A percentile compares a stretch with the other conserved stretches of the same genome.
Evolutionary conservation across 1,139 yeast genomes (phyloP).

Genomic region (Pneumocystis jirovecii): DNA sequence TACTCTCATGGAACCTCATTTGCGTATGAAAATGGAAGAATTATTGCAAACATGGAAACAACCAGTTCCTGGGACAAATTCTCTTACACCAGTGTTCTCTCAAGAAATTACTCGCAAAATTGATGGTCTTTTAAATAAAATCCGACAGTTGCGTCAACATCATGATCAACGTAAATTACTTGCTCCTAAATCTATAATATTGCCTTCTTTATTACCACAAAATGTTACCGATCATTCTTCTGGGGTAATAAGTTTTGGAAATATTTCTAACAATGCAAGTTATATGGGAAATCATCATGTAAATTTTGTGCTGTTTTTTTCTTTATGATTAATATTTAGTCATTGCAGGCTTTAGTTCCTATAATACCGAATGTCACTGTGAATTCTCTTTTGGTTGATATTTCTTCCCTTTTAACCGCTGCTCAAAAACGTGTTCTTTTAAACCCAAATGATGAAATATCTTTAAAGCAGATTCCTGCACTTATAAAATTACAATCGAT

Average conservation of each 20-base stretch:
- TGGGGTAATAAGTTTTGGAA: not conserved
- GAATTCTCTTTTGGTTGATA: conserved; percentile 7
- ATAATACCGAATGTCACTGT: conserved; percentile 4
- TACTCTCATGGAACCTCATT: conserved; percentile 58
- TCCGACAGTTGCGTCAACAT: conserved; percentile 26
- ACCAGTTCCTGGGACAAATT: conserved; percentile 39
- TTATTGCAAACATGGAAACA: conserved; percentile 80
- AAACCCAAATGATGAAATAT: conserved; percentile 10
- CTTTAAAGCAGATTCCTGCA: conserved; percentile 12
- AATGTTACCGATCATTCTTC: not conserved
- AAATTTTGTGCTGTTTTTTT: conserved; percentile 2
- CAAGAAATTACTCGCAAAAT: conserved; percentile 54
- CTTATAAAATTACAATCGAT: conserved; percentile 12
- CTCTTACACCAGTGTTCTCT: conserved; percentile 49
- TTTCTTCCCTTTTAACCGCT: conserved; percentile 9
- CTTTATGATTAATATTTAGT: not conserved
- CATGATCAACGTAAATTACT: conserved; percentile 10
- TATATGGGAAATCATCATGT: not conserved
- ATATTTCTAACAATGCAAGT: not conserved
- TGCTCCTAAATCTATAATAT: not conserved
- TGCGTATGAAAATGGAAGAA: conserved; percentile 56
- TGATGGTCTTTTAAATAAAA: conserved; percentile 53
- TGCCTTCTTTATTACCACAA: not conserved
- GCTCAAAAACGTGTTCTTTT: conserved; percentile 8
- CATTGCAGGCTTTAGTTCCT: not conserved